Evolutionary conservation across 2,329 filamentous ascomycete genomes (phyloP).

Genomic region (Diaporthe ampelina): DNA sequence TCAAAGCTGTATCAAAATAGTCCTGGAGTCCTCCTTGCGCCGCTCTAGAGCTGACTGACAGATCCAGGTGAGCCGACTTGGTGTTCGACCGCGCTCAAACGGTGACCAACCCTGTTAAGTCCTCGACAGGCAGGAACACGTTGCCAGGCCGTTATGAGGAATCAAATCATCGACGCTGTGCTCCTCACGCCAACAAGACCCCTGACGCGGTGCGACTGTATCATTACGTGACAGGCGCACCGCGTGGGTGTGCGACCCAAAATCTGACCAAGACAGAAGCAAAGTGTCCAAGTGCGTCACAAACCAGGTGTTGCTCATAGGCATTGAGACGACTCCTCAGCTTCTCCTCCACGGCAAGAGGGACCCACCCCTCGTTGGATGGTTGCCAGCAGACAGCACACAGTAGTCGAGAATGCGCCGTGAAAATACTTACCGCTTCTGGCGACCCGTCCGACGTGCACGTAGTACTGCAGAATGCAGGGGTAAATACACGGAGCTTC

Average conservation of each 20-base stretch:
- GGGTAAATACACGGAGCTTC: neutral
- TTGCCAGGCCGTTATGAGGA: neutral
- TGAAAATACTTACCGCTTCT: constrained; percentile 23
- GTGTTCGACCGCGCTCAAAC: neutral
- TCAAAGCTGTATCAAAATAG: neutral
- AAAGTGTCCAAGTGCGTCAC: neutral
- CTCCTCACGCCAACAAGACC: neutral
- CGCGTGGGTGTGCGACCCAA: neutral
- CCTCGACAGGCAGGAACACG: no score
- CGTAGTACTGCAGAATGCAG: constrained; percentile 29
- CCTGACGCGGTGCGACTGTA: constrained; percentile 8
- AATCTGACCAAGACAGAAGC: neutral
- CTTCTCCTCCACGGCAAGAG: neutral
- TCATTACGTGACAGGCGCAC: neutral
- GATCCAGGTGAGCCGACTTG: neutral
- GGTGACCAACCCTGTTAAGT: neutral
- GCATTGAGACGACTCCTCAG: neutral
- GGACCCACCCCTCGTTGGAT: neutral
- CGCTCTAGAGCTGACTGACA: neutral
- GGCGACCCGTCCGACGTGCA: neutral
- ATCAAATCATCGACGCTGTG: neutral
- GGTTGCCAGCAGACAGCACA: constrained; percentile 1
- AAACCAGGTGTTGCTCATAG: neutral
- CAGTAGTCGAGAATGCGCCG: neutral
- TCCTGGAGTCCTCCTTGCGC: neutral